Evolutionary conservation across 768 basidiomycete species (phyloP).

Genomic region (Xerocomellus dryophilus): DNA sequence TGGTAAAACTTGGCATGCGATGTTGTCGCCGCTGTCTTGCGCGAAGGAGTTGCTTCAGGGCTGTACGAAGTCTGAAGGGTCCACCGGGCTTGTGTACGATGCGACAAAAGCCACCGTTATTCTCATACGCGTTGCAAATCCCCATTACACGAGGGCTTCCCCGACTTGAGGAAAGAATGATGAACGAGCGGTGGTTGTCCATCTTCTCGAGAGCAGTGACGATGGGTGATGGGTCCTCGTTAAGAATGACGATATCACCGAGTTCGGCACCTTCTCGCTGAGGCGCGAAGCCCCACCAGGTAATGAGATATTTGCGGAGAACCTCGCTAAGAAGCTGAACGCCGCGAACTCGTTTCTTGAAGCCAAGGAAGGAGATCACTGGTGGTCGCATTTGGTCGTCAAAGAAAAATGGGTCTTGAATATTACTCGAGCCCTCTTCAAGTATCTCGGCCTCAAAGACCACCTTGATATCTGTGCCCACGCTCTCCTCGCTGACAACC

Average conservation of each 20-base stretch:
- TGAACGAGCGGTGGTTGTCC: slow-evolving; percentile 62
- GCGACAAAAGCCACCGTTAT: slow-evolving; percentile 84
- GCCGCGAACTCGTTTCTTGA: slow-evolving; percentile 63
- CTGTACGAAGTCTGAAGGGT: slow-evolving; percentile 65
- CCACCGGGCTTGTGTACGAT: slow-evolving; percentile 87
- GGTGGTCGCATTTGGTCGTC: slow-evolving; percentile 42
- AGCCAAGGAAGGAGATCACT: slow-evolving; percentile 68
- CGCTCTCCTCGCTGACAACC: slow-evolving; percentile 87
- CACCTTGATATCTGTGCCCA: slow-evolving; percentile 90
- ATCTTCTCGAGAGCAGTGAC: slow-evolving; percentile 53
- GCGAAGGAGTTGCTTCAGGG: slow-evolving; percentile 49
- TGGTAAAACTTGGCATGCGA: slow-evolving; percentile 20
- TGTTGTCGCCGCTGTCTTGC: slow-evolving; percentile 32
- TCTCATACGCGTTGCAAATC: slow-evolving; percentile 68
- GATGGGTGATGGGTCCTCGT: slow-evolving; percentile 69
- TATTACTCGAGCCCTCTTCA: slow-evolving; percentile 38
- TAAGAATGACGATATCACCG: slow-evolving; percentile 76
- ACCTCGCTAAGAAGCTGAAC: slow-evolving; percentile 62
- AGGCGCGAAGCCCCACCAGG: slow-evolving; percentile 75
- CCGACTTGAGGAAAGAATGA: slow-evolving; percentile 71
- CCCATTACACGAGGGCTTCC: slow-evolving; percentile 61
- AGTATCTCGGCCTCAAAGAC: slow-evolving; percentile 69
- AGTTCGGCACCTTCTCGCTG: slow-evolving; percentile 38
- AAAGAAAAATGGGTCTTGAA: slow-evolving; percentile 46
- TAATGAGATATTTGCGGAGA: slow-evolving; percentile 59